Percentiles rank a stretch among this genome's conserved stretches.
phyloP scores from a whole-genome alignment of 345 rosid species.

The Aurinia saxatilis region DNA sequence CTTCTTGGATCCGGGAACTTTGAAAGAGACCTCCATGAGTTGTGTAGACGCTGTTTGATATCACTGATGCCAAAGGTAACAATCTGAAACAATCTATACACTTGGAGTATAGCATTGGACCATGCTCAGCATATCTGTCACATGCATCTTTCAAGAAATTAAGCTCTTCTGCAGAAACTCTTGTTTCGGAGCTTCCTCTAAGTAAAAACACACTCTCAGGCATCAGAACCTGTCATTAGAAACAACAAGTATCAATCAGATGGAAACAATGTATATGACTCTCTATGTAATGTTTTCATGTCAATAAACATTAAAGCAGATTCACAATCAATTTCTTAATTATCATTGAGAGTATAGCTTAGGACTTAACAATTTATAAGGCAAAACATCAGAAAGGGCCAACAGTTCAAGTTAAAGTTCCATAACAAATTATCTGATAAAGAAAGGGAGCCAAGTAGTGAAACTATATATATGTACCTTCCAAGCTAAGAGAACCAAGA shows the following conservation, averaged over 20 bases:
- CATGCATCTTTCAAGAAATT: conserved; percentile 36
- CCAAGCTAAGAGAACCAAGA: conserved; percentile 44
- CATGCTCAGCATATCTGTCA: conserved; percentile 31
- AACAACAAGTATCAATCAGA: not conserved
- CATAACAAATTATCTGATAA: not conserved
- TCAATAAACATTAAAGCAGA: not conserved
- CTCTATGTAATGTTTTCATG: not conserved
- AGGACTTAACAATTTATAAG: not conserved
- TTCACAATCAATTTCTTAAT: not conserved
- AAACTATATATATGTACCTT: conserved; percentile 29
- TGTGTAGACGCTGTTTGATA: conserved; percentile 31
- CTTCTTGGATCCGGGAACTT: conserved; percentile 15
- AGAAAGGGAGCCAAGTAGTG: not conserved
- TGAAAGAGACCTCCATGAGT: conserved; percentile 48
- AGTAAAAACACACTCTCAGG: conserved; percentile 36
- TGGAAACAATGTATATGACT: not conserved
- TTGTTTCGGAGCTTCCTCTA: conserved; percentile 44
- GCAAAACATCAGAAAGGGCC: not conserved
- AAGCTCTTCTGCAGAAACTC: conserved; percentile 25
- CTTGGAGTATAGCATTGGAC: conserved; percentile 25
- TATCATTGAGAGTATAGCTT: not conserved
- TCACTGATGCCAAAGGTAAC: conserved; percentile 38
- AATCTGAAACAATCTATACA: conserved; percentile 30
- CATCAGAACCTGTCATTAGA: conserved; percentile 32
- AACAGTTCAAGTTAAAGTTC: not conserved